These are phyloP conservation scores for Raphanus raphanistrum DNA, from an alignment of 345 rosid genomes.

Conservation along the genomic window DNA sequence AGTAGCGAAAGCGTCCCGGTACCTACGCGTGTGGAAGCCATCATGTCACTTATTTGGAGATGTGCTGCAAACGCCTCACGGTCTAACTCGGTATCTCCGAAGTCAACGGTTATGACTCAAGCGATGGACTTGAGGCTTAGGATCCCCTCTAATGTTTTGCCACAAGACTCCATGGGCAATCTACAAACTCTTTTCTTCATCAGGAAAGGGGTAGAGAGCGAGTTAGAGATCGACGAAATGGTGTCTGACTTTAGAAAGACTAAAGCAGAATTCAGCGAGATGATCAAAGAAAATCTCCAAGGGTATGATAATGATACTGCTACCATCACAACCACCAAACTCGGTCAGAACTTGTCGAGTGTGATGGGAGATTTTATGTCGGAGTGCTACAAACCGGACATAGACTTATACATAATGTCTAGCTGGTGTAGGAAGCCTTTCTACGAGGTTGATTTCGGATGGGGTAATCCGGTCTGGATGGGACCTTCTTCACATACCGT, in stretches of 20 bases:
- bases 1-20: conserved; percentile 1
- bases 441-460: conserved; percentile 52
- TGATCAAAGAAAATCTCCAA: neutral
- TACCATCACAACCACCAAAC: neutral
- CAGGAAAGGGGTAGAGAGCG: conserved; percentile 9
- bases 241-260: conserved; percentile 33
- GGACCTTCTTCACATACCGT: neutral
- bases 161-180: conserved; percentile 32
- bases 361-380: neutral
- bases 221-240: conserved; percentile 14
- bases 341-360: neutral
- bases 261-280: conserved; percentile 1
- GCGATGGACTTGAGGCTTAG: conserved; percentile 43
- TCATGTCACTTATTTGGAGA: conserved; percentile 35
- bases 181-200: neutral
- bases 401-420: conserved; percentile 28
- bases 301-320: neutral
- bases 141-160: conserved; percentile 18
- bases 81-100: neutral
- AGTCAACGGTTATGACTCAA: conserved; percentile 14
- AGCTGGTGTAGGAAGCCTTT: conserved; percentile 49
- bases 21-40: conserved; percentile 44
- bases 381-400: conserved; percentile 5
- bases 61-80: conserved; percentile 16
- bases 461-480: conserved; percentile 56